phyloP scores from a whole-genome alignment of 139 green algal genomes.

The Chlorella sp. region DNA sequence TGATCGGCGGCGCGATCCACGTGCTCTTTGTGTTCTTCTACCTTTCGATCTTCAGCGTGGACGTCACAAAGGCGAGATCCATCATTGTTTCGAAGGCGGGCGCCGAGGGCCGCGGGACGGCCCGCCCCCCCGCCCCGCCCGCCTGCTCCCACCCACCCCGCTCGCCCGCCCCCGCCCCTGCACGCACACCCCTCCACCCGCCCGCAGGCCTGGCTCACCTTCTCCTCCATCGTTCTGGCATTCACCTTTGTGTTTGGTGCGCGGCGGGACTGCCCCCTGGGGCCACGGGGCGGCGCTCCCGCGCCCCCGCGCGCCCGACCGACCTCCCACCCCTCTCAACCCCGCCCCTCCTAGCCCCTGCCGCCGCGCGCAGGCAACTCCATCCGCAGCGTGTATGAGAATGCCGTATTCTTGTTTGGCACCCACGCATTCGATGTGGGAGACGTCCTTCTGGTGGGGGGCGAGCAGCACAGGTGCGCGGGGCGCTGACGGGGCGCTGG shows the following conservation, averaged over 20 bases:
- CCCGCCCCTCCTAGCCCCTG: no score
- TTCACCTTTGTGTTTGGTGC: constrained; percentile 43
- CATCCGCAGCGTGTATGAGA: constrained; percentile 53
- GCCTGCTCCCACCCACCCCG: background rate
- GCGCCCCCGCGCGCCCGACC: no score
- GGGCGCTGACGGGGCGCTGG: no score
- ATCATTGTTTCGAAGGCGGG: no score
- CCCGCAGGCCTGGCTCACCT: constrained; percentile 13
- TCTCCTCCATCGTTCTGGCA: constrained; percentile 12
- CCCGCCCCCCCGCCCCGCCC: no score
- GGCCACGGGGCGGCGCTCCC: no score
- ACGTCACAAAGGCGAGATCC: no score
- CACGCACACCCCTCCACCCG: background rate
- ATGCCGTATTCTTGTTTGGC: constrained; percentile 36
- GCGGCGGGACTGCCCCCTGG: background rate
- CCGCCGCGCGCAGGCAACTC: constrained; percentile 26
- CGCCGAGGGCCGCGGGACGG: no score
- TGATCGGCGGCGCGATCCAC: constrained; percentile 51
- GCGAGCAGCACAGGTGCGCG: constrained; percentile 17
- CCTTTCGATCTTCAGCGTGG: constrained; percentile 64
- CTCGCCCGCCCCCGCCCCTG: background rate
- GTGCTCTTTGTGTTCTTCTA: constrained; percentile 61
- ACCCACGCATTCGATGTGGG: constrained; percentile 58
- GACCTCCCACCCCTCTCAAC: no score
- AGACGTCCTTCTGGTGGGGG: constrained; percentile 46